Base-by-base conservation (phyloP, 2,329 filamentous ascomycete genomes). In the Apiospora aurea region DNA sequence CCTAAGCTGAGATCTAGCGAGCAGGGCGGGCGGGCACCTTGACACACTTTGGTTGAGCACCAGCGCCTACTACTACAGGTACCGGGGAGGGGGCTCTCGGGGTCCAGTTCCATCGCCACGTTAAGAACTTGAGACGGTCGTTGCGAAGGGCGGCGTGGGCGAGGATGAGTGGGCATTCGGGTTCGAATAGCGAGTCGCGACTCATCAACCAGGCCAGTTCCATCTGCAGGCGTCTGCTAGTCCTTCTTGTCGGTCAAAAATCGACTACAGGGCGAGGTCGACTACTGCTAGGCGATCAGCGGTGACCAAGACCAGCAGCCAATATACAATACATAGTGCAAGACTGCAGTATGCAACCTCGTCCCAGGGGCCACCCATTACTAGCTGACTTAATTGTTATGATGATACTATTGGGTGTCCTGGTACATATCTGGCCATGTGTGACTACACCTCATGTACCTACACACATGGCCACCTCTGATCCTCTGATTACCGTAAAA, bases 231-330 rank as follows among this genome's bases (percentile, higher is more conserved):
- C 34, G 34, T 14, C 57, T 64, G 57, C 57, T 64, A 64, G 57
- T 64, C 34, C 18, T 64, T 64, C 34, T 64, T 64, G 57, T 64
- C 57, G 57, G 57, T 64, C 57, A 41, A 64, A 64, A 41, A 64
- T 38, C 14, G 57, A 34, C 57, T 10, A 24, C 34, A 38, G 57
- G 57, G 16, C 57, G 21, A 64, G 57, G 21, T 41, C 18, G 57
- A 41, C 57, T 61, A 61, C 53, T 61, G 29, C 53, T 41, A 64
- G 57, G 18, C 21, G 57, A 64, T 64, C 57, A 41, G 57, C 57
- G 57, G 57, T 64, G 57, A 64, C 57, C 57, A 64, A 64, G 57
- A 64, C 57, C 57, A 64, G 53, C 53, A 64, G 53, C 53, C 53
- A 64, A 64, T 64, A 64, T 64, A 41, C 57, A 41, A 64, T 64